A percentile compares a stretch with the other conserved stretches of the same genome.
Evolutionary conservation across 2,329 filamentous ascomycete genomes (phyloP).

Genomic region (Triangularia setosa): DNA sequence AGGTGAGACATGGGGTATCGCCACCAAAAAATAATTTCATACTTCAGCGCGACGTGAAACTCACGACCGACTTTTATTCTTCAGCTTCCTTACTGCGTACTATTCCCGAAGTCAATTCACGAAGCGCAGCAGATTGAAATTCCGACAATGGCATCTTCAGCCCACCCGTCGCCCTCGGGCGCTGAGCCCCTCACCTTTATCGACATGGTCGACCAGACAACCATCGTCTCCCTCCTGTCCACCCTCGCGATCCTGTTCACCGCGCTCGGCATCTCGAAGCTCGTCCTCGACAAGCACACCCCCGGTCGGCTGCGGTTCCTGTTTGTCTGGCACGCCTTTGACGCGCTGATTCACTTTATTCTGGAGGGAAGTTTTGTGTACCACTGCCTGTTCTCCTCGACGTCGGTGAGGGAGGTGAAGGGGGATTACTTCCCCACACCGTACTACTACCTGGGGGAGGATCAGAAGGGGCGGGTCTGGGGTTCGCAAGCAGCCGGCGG

Average conservation of each 20-base stretch:
- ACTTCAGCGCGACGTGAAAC: not conserved
- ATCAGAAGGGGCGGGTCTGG: not conserved
- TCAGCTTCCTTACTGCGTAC: too few relatives aligned
- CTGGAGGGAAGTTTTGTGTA: slow-evolving; percentile 91
- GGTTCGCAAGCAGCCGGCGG: slow-evolving; percentile 39
- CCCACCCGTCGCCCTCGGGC: not conserved
- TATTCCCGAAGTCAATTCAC: not conserved
- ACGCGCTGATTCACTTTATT: slow-evolving; percentile 84
- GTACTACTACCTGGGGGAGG: slow-evolving; percentile 48
- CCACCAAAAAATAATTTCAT: not conserved
- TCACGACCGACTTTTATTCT: not conserved
- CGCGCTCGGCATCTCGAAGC: slow-evolving; percentile 48
- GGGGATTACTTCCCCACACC: slow-evolving; percentile 45
- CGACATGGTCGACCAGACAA: slow-evolving; percentile 58
- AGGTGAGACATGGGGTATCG: not conserved
- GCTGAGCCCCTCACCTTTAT: slow-evolving; percentile 34
- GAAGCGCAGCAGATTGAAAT: too few relatives aligned
- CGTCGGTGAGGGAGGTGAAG: slow-evolving; percentile 25
- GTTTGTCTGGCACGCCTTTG: slow-evolving; percentile 93
- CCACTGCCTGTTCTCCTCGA: slow-evolving; percentile 77
- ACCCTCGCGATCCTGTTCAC: slow-evolving; percentile 50
- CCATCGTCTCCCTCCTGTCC: slow-evolving; percentile 54
- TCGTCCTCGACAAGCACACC: slow-evolving; percentile 44
- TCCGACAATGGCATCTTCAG: slow-evolving; percentile 11
- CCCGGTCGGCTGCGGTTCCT: slow-evolving; percentile 64